phyloP scores from a whole-genome alignment of 345 rosid species.

The Zanthoxylum bungeanum region DNA sequence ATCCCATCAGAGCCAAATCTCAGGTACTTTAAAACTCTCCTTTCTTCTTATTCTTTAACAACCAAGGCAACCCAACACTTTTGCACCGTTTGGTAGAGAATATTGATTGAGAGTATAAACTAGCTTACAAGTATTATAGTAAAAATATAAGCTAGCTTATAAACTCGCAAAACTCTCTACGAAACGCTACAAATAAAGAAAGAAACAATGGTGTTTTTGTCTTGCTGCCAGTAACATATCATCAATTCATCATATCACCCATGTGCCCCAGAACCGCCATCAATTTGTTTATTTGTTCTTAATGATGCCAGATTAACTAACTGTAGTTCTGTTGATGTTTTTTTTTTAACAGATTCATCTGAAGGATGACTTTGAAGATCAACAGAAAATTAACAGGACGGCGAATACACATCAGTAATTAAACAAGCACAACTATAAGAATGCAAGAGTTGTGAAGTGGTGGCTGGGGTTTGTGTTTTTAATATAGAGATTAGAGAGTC shows the following conservation, averaged over 20 bases:
- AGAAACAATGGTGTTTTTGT: not conserved
- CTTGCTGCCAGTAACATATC: not conserved
- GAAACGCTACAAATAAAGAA: too few relatives aligned
- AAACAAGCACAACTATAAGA: not conserved
- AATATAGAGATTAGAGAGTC: not conserved
- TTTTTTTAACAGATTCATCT: constrained; percentile 16
- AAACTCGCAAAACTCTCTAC: too few relatives aligned
- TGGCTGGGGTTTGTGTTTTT: constrained; percentile 2
- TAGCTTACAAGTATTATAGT: too few relatives aligned
- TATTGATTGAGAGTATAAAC: too few relatives aligned
- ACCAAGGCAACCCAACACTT: too few relatives aligned
- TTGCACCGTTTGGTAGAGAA: too few relatives aligned
- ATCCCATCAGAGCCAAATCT: constrained; percentile 24
- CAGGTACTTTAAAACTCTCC: constrained; percentile 34
- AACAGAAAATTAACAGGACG: constrained; percentile 1
- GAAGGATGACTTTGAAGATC: constrained; percentile 4
- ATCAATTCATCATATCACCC: not conserved
- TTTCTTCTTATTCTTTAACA: too few relatives aligned
- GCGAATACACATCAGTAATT: not conserved
- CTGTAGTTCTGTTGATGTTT: constrained; percentile 9
- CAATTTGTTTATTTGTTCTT: not conserved
- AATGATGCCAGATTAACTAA: not conserved
- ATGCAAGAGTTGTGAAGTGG: not conserved
- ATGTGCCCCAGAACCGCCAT: not conserved
- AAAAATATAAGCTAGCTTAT: too few relatives aligned